Evolutionary conservation across 805 yeast genomes (phyloP), one percentile per base, ranked within the genome.

Genomic region (Brettanomyces nanus): DNA sequence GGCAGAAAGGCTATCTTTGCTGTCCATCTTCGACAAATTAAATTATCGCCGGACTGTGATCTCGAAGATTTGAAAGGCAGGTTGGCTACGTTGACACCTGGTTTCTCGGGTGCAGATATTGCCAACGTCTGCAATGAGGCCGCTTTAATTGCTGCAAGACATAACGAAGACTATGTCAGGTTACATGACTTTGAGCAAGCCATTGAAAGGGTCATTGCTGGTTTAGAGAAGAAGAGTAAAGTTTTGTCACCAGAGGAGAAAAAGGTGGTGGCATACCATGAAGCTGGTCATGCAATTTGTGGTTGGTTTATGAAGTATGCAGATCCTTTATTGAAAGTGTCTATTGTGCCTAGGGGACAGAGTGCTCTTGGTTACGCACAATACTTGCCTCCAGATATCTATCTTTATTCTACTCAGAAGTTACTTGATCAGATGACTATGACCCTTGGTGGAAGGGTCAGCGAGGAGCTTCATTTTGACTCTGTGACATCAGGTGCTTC

Each of bases 351-450:
- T 40, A 77, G 95, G 60, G 96, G 96, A 18, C 85, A 83, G 59
- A 95, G 95, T 36, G 95, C 95, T 11, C 66, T 87, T 39, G 97
- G 97, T n/a, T 87, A 89, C 58, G 96, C 97, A 3, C 96, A 89
- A 61, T 85, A 87, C 54, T 68, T 89, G 45, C 97, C 97, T 14
- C 85, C 87, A 21, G 97, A 89, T 59, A 82, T 81, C 51, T 85
- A 83, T 47, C 69, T 87, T 49, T 71, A 84, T 40, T 74, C 86
- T 22, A 77, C 79, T 33, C 80, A 80, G 52, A 92, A 89, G 56
- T 75, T 83, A 51, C 60, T 62, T 47, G 90, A 89, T 59, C 69
- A 94, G 46, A 87, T 89, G 87, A 77, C 83, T n/a, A 89, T 89
- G 90, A 80, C 95, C 0, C 63, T 89, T 25, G 97, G 95, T 42